These are phyloP conservation scores for Colletotrichum eleusines DNA, from an alignment of 2,329 filamentous ascomycete species.

Conservation along the genomic window DNA sequence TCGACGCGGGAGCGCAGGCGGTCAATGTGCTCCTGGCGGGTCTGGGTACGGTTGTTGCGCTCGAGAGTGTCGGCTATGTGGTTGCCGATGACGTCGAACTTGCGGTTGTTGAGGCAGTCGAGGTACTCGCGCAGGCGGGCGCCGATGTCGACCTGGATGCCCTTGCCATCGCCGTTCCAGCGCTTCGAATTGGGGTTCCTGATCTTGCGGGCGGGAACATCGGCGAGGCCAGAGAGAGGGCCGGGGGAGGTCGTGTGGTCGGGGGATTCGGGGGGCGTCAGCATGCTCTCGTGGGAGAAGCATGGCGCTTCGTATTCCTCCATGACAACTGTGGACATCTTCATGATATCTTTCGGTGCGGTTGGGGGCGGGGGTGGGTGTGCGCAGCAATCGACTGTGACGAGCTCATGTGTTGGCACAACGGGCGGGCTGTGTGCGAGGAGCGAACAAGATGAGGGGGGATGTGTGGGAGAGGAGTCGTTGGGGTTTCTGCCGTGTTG, in stretches of 20 bases:
- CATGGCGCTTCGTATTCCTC: slow-evolving; percentile 35
- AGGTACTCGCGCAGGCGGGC: slow-evolving; percentile 37
- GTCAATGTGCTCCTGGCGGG: slow-evolving; percentile 33
- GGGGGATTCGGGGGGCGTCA: slow-evolving; percentile 16
- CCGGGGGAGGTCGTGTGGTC: neutral
- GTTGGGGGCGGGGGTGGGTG: neutral
- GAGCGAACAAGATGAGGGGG: neutral
- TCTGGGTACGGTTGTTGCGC: slow-evolving; percentile 32
- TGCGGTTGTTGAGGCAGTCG: slow-evolving; percentile 37
- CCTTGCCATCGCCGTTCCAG: slow-evolving; percentile 35
- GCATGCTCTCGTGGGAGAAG: slow-evolving; percentile 34
- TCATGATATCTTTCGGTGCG: slow-evolving; percentile 6
- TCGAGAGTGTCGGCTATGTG: slow-evolving; percentile 31
- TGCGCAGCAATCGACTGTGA: slow-evolving; percentile 13
- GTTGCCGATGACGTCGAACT: slow-evolving; percentile 31
- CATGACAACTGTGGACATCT: slow-evolving; percentile 28
- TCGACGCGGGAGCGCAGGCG: slow-evolving; percentile 26
- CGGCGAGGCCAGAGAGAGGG: neutral
- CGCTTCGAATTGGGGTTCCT: slow-evolving; percentile 17
- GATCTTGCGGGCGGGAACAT: slow-evolving; percentile 14
- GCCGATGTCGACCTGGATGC: slow-evolving; percentile 34
- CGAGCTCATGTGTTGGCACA: slow-evolving; percentile 18
- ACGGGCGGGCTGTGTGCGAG: neutral
- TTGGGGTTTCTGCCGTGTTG: neutral
- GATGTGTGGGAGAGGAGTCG: neutral